These are phyloP conservation scores for Zanthoxylum bungeanum DNA, from an alignment of 345 rosid species.

Conservation along the genomic window DNA sequence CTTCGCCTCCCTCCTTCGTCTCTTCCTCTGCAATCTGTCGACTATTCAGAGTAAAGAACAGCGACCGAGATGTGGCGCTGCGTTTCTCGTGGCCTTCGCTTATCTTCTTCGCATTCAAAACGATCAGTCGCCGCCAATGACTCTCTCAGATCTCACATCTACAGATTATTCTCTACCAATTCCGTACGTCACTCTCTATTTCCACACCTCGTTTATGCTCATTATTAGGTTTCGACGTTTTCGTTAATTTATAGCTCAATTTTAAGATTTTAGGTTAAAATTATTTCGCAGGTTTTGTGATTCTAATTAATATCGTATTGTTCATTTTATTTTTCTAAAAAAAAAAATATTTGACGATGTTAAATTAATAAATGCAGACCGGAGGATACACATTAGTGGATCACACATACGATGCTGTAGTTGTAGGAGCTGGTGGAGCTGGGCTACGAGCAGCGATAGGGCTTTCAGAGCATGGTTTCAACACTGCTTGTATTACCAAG, in stretches of 20 bases:
- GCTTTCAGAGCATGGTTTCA: constrained; percentile 98
- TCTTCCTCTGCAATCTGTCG: constrained; percentile 4
- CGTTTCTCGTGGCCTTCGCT: constrained; percentile 84
- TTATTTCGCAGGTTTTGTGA: neutral
- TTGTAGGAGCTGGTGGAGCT: constrained; percentile 99
- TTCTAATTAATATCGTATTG: too few species aligned
- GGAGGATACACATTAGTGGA: constrained; percentile 79
- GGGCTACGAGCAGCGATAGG: constrained; percentile 97
- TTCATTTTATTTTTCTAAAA: too few species aligned
- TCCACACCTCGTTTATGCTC: too few species aligned
- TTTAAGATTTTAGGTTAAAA: neutral
- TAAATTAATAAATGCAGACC: constrained; percentile 29
- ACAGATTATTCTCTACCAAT: constrained; percentile 66
- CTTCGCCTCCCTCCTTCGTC: too few species aligned
- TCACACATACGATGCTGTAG: constrained; percentile 94
- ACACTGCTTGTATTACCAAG: constrained; percentile 98
- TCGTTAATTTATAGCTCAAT: neutral
- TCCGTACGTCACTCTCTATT: constrained; percentile 48
- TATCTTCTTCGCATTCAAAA: constrained; percentile 39
- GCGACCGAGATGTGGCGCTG: constrained; percentile 95
- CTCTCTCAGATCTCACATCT: constrained; percentile 55
- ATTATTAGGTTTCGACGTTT: neutral
- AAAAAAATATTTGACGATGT: too few species aligned
- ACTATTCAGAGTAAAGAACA: neutral
- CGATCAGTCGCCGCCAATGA: constrained; percentile 46